Evolutionary conservation across 352 stramenopile species (phyloP).

Genomic region (Phytopythium boreale): DNA sequence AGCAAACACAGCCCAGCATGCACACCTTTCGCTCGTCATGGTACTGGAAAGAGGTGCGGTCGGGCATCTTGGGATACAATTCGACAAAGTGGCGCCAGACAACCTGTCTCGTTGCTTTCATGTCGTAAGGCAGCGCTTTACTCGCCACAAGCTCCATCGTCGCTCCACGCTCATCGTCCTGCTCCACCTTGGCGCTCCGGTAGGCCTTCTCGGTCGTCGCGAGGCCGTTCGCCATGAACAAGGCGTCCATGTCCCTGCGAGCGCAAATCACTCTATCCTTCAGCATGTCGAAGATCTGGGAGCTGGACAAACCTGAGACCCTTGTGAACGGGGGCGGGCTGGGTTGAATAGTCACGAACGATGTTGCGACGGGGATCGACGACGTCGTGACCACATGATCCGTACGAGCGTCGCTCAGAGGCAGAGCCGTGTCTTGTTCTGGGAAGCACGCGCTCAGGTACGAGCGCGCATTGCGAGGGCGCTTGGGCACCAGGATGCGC

Average conservation of each 20-base stretch:
- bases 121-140: slow-evolving; percentile 22
- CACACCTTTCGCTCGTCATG: slow-evolving; percentile 48
- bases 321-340: neutral
- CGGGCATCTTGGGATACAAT: neutral
- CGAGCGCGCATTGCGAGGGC: neutral
- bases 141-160: slow-evolving; percentile 23
- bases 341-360: neutral
- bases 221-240: slow-evolving; percentile 9
- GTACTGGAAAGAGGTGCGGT: slow-evolving; percentile 25
- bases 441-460: neutral
- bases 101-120: slow-evolving; percentile 10
- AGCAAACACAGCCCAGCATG: slow-evolving; percentile 26
- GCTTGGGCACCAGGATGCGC: slow-evolving; percentile 47
- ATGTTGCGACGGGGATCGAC: neutral
- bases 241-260: slow-evolving; percentile 1
- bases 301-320: neutral
- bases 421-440: too few species aligned
- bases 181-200: slow-evolving; percentile 16
- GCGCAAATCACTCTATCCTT: neutral
- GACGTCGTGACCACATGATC: neutral
- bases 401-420: neutral
- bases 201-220: slow-evolving; percentile 7
- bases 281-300: slow-evolving; percentile 9
- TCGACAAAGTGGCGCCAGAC: slow-evolving; percentile 24
- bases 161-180: slow-evolving; percentile 8